phyloP scores from a whole-genome alignment of 495 filamentous ascomycete species.

The Aspergillus hancockii region DNA sequence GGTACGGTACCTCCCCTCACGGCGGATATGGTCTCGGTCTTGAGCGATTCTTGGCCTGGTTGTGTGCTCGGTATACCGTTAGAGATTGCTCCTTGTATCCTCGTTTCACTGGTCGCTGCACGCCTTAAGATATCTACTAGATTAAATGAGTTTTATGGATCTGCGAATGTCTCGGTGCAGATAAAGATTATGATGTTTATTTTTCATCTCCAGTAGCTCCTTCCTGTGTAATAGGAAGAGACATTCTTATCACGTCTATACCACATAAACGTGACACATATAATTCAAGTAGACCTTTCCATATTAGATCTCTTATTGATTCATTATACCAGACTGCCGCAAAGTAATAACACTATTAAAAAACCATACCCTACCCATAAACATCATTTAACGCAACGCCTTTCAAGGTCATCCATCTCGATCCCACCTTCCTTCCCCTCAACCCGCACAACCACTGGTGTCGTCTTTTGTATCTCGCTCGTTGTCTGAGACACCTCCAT shows the following conservation, averaged over 20 bases:
- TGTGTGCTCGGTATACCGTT: constrained; percentile 90
- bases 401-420: constrained; percentile 1
- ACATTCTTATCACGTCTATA: neutral
- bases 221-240: neutral
- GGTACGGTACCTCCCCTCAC: constrained; percentile 91
- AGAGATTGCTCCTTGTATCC: constrained; percentile 89
- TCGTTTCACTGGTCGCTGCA: constrained; percentile 91
- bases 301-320: too few relatives aligned
- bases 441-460: constrained; percentile 1
- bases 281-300: too few relatives aligned
- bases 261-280: too few relatives aligned
- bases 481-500: neutral
- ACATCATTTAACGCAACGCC: neutral
- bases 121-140: constrained; percentile 56
- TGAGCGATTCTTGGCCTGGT: constrained; percentile 95
- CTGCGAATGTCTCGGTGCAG: neutral
- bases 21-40: constrained; percentile 95
- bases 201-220: neutral
- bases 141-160: constrained; percentile 14
- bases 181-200: neutral
- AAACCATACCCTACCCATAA: neutral
- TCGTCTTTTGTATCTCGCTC: constrained; percentile 4
- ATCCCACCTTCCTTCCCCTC: neutral
- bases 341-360: neutral
- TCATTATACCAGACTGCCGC: neutral